Evolutionary conservation across 1,284 basidiomycete species (phyloP).

Genomic region (Agroathelia rolfsii): DNA sequence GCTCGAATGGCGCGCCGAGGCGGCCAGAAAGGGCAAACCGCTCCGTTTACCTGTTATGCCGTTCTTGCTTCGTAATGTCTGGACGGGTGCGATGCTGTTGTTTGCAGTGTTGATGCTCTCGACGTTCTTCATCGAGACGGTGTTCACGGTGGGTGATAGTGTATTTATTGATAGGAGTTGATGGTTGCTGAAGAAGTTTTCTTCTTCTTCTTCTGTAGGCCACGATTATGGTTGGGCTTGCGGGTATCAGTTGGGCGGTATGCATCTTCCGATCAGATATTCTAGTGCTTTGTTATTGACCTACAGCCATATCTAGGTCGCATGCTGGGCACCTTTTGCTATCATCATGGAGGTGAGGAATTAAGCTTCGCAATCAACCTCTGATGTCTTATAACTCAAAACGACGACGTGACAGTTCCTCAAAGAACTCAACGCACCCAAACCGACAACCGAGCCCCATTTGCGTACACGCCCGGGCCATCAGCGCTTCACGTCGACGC

Average conservation of each 20-base stretch:
- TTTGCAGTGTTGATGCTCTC: conserved; percentile 72
- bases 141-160: conserved; percentile 44
- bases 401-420: conserved; percentile 45
- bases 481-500: conserved; percentile 11
- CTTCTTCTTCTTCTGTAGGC: conserved; percentile 37
- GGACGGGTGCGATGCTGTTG: conserved; percentile 77
- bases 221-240: conserved; percentile 69
- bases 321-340: conserved; percentile 86
- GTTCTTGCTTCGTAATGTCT: conserved; percentile 83
- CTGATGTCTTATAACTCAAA: conserved; percentile 6
- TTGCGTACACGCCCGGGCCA: conserved; percentile 10
- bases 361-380: conserved; percentile 1
- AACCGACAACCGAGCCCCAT: conserved; percentile 2
- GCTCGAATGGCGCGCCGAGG: conserved; percentile 76
- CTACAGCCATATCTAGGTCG: too few relatives aligned
- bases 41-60: conserved; percentile 77
- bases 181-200: conserved; percentile 6
- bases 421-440: conserved; percentile 55
- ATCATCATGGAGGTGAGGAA: conserved; percentile 83
- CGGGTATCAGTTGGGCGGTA: conserved; percentile 91
- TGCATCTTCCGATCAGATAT: too few relatives aligned
- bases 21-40: conserved; percentile 59
- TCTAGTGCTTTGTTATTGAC: too few relatives aligned
- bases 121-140: conserved; percentile 77
- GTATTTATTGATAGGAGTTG: too few relatives aligned